Conservation (phyloP, 371 early-diverging fungal species). For the Apophysomyces variabilis region DNA sequence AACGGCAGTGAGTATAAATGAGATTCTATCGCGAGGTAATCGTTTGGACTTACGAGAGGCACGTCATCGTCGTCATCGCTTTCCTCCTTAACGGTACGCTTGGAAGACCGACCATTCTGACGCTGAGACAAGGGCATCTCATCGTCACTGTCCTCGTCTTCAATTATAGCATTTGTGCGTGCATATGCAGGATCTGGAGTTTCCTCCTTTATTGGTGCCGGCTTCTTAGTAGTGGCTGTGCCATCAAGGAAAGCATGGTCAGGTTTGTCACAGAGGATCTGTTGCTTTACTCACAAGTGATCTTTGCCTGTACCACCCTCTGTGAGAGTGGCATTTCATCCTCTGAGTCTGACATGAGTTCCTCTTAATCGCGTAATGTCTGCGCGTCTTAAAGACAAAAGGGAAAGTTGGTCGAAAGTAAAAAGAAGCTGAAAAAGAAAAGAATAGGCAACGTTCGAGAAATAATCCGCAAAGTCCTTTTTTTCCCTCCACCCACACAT, state of each 20-base stretch:
- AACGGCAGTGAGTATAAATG: background rate
- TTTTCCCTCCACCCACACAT: background rate
- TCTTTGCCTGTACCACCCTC: constrained; percentile 13
- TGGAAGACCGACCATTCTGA: background rate
- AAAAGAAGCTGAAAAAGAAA: constrained; percentile 16
- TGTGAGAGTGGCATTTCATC: constrained; percentile 27
- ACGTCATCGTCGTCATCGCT: constrained; percentile 14
- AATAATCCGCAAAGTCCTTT: constrained; percentile 1
- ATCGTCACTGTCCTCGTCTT: constrained; percentile 22
- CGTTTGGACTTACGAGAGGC: constrained; percentile 19
- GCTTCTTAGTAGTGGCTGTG: constrained; percentile 1
- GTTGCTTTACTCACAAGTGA: background rate
- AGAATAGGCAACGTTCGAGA: constrained; percentile 1
- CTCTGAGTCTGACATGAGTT: constrained; percentile 29
- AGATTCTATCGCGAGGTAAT: background rate
- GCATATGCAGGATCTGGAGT: constrained; percentile 22
- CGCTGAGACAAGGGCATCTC: background rate
- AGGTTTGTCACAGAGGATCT: background rate
- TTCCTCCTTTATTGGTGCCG: constrained; percentile 16
- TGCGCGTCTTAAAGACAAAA: constrained; percentile 9
- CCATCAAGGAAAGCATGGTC: background rate
- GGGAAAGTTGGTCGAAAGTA: background rate
- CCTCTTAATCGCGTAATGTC: background rate
- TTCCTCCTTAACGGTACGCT: background rate
- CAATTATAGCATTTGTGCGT: constrained; percentile 3